phyloP scores from a whole-genome alignment of 139 green algal species.

The Closterium sp. region DNA sequence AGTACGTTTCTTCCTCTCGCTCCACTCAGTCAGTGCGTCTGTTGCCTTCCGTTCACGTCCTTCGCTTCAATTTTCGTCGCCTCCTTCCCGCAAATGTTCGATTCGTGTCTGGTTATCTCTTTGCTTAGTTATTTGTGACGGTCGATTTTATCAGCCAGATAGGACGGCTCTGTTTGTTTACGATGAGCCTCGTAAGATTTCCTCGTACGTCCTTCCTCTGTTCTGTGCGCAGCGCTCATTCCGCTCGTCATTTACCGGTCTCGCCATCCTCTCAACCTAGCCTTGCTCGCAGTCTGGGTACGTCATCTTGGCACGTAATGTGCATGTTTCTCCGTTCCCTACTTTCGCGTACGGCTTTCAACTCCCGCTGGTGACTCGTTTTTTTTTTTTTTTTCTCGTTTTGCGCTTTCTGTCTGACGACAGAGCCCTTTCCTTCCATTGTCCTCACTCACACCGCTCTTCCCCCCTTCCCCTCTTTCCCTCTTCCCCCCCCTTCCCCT shows the following conservation, averaged over 20 bases:
- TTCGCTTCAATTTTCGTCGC: background rate
- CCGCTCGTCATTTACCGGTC: conserved; percentile 58
- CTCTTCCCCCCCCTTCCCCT: background rate
- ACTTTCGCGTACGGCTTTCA: background rate
- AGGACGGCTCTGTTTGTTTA: background rate
- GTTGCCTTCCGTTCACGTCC: background rate
- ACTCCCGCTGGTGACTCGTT: too few relatives aligned
- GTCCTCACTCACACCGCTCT: too few relatives aligned
- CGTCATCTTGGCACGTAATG: background rate
- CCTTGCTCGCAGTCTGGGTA: conserved; percentile 57
- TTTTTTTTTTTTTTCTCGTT: too few relatives aligned
- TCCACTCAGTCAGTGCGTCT: background rate
- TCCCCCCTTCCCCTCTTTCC: background rate
- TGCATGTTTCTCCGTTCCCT: background rate
- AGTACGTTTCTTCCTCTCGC: background rate
- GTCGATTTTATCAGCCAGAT: background rate
- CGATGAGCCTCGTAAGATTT: too few relatives aligned
- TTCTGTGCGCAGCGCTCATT: conserved; percentile 5
- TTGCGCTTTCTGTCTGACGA: too few relatives aligned
- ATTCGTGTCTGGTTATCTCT: background rate
- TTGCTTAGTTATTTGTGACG: background rate
- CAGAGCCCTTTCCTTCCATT: too few relatives aligned
- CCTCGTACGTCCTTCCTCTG: background rate
- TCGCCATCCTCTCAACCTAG: conserved; percentile 64
- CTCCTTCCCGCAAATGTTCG: background rate